Evolutionary conservation across 2,329 filamentous ascomycete species (phyloP).

Genomic region (Diaporthe longicolla): DNA sequence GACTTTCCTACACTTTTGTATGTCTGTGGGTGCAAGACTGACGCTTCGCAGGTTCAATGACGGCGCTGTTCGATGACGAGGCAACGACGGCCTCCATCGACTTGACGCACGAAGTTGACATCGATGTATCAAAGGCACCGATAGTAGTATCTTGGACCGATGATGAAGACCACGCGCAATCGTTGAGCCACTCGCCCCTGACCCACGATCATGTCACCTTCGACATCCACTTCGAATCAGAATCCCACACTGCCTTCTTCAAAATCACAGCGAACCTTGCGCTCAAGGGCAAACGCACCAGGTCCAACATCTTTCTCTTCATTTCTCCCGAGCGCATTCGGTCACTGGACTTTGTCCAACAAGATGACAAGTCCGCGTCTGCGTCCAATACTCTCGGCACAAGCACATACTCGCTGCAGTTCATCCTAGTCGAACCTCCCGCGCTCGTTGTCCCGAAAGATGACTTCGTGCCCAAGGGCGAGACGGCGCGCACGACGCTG

Average conservation of each 20-base stretch:
- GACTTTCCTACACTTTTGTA: conserved; percentile 8
- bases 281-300: conserved; percentile 39
- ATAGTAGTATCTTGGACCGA: conserved; percentile 37
- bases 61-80: conserved; percentile 31
- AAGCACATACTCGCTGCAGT: conserved; percentile 21
- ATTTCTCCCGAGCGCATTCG: conserved; percentile 36
- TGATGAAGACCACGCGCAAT: conserved; percentile 1
- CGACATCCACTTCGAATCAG: conserved; percentile 13
- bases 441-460: conserved; percentile 36
- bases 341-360: conserved; percentile 19
- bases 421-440: conserved; percentile 18
- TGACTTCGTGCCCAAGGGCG: conserved; percentile 31
- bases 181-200: conserved; percentile 19
- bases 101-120: conserved; percentile 12
- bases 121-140: conserved; percentile 25
- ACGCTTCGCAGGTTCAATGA: conserved; percentile 35
- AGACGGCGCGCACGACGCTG: conserved; percentile 21
- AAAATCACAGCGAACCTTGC: conserved; percentile 41
- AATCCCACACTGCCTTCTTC: conserved; percentile 35
- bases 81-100: conserved; percentile 35
- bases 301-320: conserved; percentile 39
- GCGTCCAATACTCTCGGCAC: conserved; percentile 30
- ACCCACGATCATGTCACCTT: conserved; percentile 38
- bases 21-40: conserved; percentile 11
- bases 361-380: conserved; percentile 13